phyloP scores from a whole-genome alignment of 1,284 basidiomycete species.

The Mycena sp. region DNA sequence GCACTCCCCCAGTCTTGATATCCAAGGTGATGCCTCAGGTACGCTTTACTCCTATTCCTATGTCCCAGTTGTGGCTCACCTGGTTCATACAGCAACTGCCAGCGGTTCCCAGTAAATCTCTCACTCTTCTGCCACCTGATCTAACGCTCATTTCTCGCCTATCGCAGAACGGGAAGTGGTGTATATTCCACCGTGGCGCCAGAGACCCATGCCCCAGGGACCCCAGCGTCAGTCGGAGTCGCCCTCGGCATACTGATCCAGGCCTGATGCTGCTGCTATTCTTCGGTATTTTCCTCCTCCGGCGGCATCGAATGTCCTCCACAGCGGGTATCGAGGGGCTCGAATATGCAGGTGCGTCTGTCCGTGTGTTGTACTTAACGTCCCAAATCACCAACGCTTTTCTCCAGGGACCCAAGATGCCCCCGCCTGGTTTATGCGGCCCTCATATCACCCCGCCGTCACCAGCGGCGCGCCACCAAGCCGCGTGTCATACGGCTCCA shows the following conservation, averaged over 20 bases:
- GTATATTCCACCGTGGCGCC: not conserved
- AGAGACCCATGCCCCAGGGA: not conserved
- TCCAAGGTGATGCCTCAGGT: not conserved
- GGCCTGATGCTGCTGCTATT: not conserved
- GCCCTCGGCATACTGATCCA: constrained; percentile 6
- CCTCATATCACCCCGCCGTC: constrained; percentile 1
- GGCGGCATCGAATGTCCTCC: not conserved
- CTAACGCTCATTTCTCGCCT: not conserved
- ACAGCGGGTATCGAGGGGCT: not conserved
- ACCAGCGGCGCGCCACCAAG: not conserved
- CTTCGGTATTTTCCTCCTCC: constrained; percentile 9
- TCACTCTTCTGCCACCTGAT: not conserved
- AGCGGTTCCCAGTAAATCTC: constrained; percentile 1
- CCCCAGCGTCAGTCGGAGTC: not conserved
- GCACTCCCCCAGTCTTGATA: not conserved
- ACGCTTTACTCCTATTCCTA: not conserved
- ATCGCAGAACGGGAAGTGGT: not conserved
- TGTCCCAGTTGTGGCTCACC: not conserved
- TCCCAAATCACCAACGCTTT: not conserved
- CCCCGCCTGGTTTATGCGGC: constrained; percentile 9
- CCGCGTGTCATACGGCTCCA: not conserved
- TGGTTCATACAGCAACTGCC: not conserved
- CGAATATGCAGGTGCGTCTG: not conserved
- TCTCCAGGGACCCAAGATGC: not conserved
- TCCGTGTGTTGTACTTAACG: too few species aligned